phyloP scores from a whole-genome alignment of 768 basidiomycete species.

The Mycena vulgaris region DNA sequence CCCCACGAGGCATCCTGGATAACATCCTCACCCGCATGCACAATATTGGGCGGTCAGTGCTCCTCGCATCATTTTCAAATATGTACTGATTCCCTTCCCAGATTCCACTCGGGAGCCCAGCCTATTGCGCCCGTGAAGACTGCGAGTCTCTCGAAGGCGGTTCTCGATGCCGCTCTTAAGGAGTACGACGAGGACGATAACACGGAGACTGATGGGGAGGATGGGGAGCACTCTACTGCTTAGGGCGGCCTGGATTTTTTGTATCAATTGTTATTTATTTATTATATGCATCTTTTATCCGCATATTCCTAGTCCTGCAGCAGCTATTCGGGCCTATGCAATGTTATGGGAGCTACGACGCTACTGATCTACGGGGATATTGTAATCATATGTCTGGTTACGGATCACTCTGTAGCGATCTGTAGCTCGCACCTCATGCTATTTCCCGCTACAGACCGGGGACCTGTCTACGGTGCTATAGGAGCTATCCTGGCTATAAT shows the following conservation, averaged over 20 bases:
- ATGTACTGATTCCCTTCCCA: neutral
- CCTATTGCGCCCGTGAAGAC: neutral
- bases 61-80: neutral
- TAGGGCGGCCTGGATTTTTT: too few relatives aligned
- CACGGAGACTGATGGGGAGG: constrained; percentile 13
- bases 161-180: neutral
- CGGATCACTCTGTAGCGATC: too few relatives aligned
- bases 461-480: too few relatives aligned
- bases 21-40: constrained; percentile 21
- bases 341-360: too few relatives aligned
- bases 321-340: constrained; percentile 13
- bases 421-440: too few relatives aligned
- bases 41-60: constrained; percentile 30
- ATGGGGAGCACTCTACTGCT: constrained; percentile 9
- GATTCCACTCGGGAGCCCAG: constrained; percentile 21
- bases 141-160: neutral
- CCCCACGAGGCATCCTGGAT: neutral
- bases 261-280: too few relatives aligned
- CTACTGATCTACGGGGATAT: too few relatives aligned
- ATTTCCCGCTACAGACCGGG: too few relatives aligned
- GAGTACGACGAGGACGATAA: constrained; percentile 7
- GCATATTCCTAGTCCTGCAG: neutral
- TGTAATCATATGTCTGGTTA: too few relatives aligned
- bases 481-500: too few relatives aligned
- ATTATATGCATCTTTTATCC: neutral